phyloP scores from a whole-genome alignment of 164 flowering plant genomes.

The Kingdonia uniflora region DNA sequence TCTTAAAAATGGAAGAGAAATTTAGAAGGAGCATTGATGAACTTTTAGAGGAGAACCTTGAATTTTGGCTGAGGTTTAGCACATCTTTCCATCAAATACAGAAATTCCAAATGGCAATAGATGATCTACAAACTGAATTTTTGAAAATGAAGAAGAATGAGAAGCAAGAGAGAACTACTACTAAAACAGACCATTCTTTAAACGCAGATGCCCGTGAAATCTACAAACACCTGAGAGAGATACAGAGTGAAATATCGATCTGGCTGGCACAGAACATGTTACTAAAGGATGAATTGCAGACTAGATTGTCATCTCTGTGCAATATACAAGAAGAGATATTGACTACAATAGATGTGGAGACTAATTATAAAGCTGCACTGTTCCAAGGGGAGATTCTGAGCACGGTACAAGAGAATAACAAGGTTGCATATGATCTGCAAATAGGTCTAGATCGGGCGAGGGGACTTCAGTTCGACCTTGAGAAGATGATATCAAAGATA shows the following conservation, averaged over 20 bases:
- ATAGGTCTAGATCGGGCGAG: conserved; percentile 39
- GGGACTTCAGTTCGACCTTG: conserved; percentile 33
- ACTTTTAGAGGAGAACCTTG: conserved; percentile 60
- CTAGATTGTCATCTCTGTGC: conserved; percentile 32
- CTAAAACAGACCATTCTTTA: conserved; percentile 6
- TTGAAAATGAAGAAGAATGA: conserved; percentile 17
- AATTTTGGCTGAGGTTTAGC: conserved; percentile 78
- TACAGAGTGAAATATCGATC: conserved; percentile 40
- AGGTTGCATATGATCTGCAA: conserved; percentile 45
- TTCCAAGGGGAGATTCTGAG: conserved; percentile 66
- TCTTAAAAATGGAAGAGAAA: conserved; percentile 36
- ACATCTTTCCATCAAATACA: conserved; percentile 55
- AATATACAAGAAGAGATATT: conserved; percentile 48
- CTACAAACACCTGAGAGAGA: conserved; percentile 53
- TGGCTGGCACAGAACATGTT: conserved; percentile 55
- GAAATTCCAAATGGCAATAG: conserved; percentile 43
- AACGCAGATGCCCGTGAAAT: conserved; percentile 38
- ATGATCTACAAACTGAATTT: conserved; percentile 42
- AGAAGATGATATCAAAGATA: conserved; percentile 26
- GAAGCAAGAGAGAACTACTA: conserved; percentile 19
- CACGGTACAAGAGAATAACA: conserved; percentile 70
- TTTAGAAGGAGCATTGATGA: conserved; percentile 47
- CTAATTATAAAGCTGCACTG: conserved; percentile 48
- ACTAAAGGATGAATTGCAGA: conserved; percentile 46
- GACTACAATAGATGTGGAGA: conserved; percentile 18